Percentiles rank a stretch among this genome's conserved stretches.
These are phyloP conservation scores for Ophiostoma piceae DNA, from an alignment of 2,329 filamentous ascomycete species.

Conservation along the genomic window DNA sequence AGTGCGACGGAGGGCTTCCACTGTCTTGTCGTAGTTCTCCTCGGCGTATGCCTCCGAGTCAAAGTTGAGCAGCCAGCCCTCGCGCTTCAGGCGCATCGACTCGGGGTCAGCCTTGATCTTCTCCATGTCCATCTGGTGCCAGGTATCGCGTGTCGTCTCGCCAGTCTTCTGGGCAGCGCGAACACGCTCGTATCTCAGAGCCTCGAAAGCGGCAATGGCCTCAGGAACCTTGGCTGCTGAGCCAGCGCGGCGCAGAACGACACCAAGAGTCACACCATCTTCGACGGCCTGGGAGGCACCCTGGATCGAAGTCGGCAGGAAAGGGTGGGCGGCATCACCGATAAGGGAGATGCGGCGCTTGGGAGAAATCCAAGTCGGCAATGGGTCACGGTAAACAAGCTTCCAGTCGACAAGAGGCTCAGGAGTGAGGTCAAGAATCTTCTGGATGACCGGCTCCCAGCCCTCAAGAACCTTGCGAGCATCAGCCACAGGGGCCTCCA, in stretches of 20 bases:
- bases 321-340: constrained; percentile 48
- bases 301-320: constrained; percentile 45
- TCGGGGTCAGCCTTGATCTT: constrained; percentile 32
- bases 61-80: constrained; percentile 33
- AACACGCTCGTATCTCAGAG: constrained; percentile 33
- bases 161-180: constrained; percentile 34
- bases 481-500: constrained; percentile 39
- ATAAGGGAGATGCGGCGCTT: constrained; percentile 41
- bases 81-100: constrained; percentile 31
- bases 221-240: constrained; percentile 26
- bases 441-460: constrained; percentile 45
- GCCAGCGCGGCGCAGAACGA: constrained; percentile 27
- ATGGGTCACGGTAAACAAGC: constrained; percentile 42
- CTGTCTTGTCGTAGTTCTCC: constrained; percentile 28
- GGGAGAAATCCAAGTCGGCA: constrained; percentile 40
- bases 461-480: constrained; percentile 40
- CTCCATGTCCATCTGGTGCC: constrained; percentile 34
- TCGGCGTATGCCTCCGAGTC: constrained; percentile 34
- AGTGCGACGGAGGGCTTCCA: constrained; percentile 23
- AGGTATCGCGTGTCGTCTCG: constrained; percentile 32
- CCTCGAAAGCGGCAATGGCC: constrained; percentile 32
- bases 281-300: constrained; percentile 48
- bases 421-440: constrained; percentile 41
- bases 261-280: constrained; percentile 44
- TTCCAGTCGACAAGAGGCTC: constrained; percentile 37